These are phyloP conservation scores for Marchantia paleacea DNA, from an alignment of 225 moss, liverwort and hornwort genomes.

Conservation along the genomic window DNA sequence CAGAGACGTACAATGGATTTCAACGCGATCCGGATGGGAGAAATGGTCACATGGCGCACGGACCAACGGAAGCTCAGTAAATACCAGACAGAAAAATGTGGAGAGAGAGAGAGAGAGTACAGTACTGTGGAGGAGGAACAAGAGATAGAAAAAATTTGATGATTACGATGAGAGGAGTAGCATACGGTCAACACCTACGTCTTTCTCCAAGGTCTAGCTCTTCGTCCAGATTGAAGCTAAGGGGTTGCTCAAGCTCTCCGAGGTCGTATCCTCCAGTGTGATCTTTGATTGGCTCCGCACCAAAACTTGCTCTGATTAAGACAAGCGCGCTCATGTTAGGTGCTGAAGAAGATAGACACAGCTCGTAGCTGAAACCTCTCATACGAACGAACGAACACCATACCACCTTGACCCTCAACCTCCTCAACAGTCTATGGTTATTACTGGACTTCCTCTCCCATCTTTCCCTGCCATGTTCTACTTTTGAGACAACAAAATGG, in stretches of 20 bases:
- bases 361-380: slow-evolving; percentile 1
- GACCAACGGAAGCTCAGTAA: background rate
- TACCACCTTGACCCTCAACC: background rate
- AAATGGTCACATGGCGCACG: background rate
- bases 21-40: background rate
- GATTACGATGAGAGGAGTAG: slow-evolving; percentile 1
- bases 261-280: slow-evolving; percentile 53
- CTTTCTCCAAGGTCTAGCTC: slow-evolving; percentile 48
- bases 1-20: background rate
- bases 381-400: background rate
- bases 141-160: background rate
- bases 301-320: slow-evolving; percentile 46
- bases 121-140: background rate
- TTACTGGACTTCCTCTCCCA: background rate
- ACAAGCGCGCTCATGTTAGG: slow-evolving; percentile 25
- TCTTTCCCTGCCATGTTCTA: background rate
- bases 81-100: background rate
- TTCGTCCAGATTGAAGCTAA: slow-evolving; percentile 51
- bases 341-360: background rate
- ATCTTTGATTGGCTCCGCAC: slow-evolving; percentile 47
- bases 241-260: slow-evolving; percentile 56
- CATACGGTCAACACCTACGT: slow-evolving; percentile 36
- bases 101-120: background rate
- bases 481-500: background rate
- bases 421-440: background rate